A percentile compares a stretch with the other conserved stretches of the same genome.
Conservation (phyloP, 768 basidiomycete species). For the Boletus sensibilis region DNA sequence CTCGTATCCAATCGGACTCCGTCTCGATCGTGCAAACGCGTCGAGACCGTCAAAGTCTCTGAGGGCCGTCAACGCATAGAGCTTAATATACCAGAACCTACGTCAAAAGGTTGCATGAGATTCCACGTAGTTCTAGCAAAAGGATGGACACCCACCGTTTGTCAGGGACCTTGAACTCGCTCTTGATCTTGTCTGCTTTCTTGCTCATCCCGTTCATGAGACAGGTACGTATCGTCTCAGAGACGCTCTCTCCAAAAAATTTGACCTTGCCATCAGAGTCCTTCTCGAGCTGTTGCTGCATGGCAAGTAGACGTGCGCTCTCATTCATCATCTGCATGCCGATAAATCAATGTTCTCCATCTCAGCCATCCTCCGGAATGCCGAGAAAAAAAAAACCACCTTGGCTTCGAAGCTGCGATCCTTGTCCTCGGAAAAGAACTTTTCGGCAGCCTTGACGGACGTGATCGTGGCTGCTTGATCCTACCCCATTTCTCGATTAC, state of each 20-base stretch:
- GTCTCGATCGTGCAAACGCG: constrained; percentile 78
- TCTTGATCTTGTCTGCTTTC: constrained; percentile 83
- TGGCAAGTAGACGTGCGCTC: constrained; percentile 63
- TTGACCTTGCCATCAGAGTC: constrained; percentile 75
- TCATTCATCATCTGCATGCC: constrained; percentile 88
- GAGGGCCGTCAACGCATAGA: constrained; percentile 75
- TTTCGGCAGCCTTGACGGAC: constrained; percentile 79
- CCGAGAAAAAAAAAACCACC: constrained; percentile 41
- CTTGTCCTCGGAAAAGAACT: constrained; percentile 94
- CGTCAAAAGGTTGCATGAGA: neutral
- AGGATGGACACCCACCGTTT: constrained; percentile 63
- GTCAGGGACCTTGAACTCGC: constrained; percentile 92
- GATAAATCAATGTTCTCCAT: neutral
- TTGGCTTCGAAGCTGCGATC: constrained; percentile 89
- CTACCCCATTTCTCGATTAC: constrained; percentile 40
- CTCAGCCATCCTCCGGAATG: no score
- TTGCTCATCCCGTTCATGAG: constrained; percentile 79
- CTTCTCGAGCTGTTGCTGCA: constrained; percentile 86
- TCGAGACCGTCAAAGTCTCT: constrained; percentile 88
- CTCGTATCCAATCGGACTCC: constrained; percentile 96
- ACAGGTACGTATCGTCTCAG: constrained; percentile 80
- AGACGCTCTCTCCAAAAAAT: constrained; percentile 83
- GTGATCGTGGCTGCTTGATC: constrained; percentile 69
- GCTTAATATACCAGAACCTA: constrained; percentile 93
- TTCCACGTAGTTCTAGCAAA: neutral